Base-by-base conservation (phyloP, 179 eudicot species). In the Patellifolia procumbens region DNA sequence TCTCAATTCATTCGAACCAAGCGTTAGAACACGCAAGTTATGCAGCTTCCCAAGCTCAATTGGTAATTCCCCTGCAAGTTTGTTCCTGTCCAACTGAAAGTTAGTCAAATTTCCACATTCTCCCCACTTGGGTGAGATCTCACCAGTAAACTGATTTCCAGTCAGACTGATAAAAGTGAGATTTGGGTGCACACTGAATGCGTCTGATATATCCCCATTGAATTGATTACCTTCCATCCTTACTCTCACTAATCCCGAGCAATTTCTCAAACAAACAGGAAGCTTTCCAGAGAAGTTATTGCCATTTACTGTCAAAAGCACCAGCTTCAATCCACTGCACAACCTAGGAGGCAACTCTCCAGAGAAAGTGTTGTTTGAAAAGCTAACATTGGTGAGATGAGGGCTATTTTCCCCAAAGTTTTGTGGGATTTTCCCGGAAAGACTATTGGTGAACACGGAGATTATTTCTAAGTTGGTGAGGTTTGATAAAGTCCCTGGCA, bases 191-290 rank as follows among this genome's bases (percentile, higher is more conserved):
- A 82, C 76, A 51, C 96, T 96, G 75, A 92, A 92, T 17, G 84
- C 87, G 34, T 85, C 78, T 6, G 92, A 81, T 60, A 92, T 81
- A 83, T 92, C 81, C 35, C 96, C 96, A 15, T 76, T 78, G 46
- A 92, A 89, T 43, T 81, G 84, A 65, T 92, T 92, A 66, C 87
- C 82, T 42, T 91, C 97, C 64, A 92, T 82, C 43, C 96, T 81
- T 76, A 92, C 87, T 76, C 97, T 81, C 22, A 69, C 51, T 7
- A 92, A 81, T 2, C 52, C 58, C 3, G 89, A 73, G 89, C 97
- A 92, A 12, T 88, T 86, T 78, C 78, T 88, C 81, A 92, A 74
- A 84, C 96, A 92, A 29, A 78, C 82, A 12, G 97, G 97, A 75
- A 92, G 55, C 4, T 73, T 53, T 52, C 97, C 97, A 2, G 81